phyloP scores from a whole-genome alignment of 179 eudicot species.

The Actinidia arguta region DNA sequence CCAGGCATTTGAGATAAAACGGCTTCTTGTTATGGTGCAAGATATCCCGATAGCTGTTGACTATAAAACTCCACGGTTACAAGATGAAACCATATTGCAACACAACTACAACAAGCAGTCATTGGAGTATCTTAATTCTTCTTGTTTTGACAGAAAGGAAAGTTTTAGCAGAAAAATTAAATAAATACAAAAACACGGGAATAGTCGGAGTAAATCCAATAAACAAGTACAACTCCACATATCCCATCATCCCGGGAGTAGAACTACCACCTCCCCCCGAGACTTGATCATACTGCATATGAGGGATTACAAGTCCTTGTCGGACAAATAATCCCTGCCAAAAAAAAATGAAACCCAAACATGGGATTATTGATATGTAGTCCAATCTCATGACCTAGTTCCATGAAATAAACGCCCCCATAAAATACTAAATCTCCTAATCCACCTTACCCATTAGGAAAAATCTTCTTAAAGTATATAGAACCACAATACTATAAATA shows the following conservation, averaged over 20 bases:
- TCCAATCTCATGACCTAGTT: too few relatives aligned
- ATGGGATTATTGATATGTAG: too few relatives aligned
- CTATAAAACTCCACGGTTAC: conserved; percentile 35
- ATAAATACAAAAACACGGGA: neutral
- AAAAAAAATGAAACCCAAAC: too few relatives aligned
- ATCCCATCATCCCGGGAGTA: too few relatives aligned
- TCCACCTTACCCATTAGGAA: neutral
- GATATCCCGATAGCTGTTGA: conserved; percentile 86
- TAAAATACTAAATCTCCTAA: too few relatives aligned
- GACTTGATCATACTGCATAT: too few relatives aligned
- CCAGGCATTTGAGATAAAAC: conserved; percentile 79
- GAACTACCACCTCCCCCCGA: too few relatives aligned
- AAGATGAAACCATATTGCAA: conserved; percentile 7
- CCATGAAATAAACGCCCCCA: too few relatives aligned
- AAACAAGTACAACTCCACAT: too few relatives aligned
- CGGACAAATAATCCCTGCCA: too few relatives aligned
- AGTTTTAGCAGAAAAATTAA: neutral
- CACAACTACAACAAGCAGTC: neutral
- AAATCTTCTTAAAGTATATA: neutral
- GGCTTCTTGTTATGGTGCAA: conserved; percentile 89
- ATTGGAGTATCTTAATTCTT: neutral
- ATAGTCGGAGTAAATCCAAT: too few relatives aligned
- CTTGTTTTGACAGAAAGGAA: neutral
- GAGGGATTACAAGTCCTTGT: too few relatives aligned
- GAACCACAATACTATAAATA: neutral